Conservation (phyloP, 768 basidiomycete genomes). For the Collybia nuda region DNA sequence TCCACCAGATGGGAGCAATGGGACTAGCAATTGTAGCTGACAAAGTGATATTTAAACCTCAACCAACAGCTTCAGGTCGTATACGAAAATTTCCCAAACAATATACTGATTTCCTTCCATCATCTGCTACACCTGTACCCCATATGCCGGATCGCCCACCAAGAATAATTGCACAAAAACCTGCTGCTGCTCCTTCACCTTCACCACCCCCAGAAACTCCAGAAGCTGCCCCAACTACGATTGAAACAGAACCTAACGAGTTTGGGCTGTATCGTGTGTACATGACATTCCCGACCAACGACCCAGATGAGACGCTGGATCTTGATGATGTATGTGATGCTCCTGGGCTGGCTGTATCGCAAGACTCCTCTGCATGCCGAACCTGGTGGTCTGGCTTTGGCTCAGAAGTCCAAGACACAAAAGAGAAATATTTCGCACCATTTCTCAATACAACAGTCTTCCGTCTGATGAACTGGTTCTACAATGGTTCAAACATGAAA, state of each 20-base stretch:
- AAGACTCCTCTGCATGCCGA: too few relatives aligned
- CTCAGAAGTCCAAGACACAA: background rate
- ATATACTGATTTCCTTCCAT: background rate
- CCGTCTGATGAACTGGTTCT: conserved; percentile 22
- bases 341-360: background rate
- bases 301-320: background rate
- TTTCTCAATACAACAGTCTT: conserved; percentile 21
- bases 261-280: background rate
- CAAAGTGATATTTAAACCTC: background rate
- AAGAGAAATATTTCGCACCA: conserved; percentile 4
- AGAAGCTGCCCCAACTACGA: background rate
- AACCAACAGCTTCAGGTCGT: background rate
- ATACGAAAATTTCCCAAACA: background rate
- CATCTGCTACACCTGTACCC: background rate
- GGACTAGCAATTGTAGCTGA: too few relatives aligned
- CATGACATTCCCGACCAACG: background rate
- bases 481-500: conserved; percentile 12
- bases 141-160: background rate
- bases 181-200: background rate
- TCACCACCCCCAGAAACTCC: background rate
- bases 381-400: background rate
- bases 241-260: background rate
- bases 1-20: too few relatives aligned
- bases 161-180: background rate
- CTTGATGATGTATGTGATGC: background rate